These are phyloP conservation scores for Solanum peruvianum DNA, from an alignment of 257 asterid species.

Conservation along the genomic window DNA sequence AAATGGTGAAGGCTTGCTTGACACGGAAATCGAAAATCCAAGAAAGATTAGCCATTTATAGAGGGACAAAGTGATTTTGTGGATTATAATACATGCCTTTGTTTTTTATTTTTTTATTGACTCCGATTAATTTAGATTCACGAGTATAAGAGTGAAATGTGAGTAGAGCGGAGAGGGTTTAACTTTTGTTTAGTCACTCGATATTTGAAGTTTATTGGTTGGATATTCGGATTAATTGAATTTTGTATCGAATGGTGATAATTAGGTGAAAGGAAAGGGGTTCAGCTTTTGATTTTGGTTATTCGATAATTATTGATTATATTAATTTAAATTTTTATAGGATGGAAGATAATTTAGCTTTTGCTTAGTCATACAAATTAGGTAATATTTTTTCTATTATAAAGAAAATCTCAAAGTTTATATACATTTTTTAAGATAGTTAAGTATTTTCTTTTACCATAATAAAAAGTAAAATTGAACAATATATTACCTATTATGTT, in stretches of 20 bases:
- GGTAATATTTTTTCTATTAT: too few species aligned
- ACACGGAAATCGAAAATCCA: conserved; percentile 76
- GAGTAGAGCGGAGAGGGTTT: neutral
- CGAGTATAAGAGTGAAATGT: neutral
- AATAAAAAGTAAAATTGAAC: neutral
- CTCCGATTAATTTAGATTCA: neutral
- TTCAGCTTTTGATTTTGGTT: neutral
- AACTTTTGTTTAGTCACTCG: neutral
- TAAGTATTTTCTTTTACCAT: neutral
- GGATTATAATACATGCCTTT: neutral
- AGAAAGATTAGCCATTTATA: neutral
- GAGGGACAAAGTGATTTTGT: neutral
- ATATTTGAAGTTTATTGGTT: neutral
- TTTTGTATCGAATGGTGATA: neutral
- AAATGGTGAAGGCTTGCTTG: conserved; percentile 27
- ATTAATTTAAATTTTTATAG: neutral
- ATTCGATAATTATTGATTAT: neutral
- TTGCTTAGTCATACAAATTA: too few species aligned
- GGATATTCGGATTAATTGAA: too few species aligned
- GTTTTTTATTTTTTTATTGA: neutral
- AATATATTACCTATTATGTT: neutral
- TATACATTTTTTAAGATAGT: too few species aligned
- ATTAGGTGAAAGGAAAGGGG: fast-evolving
- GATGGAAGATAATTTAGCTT: neutral
- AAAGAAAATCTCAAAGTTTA: too few species aligned